Percentiles rank a stretch among this genome's conserved stretches.
Conservation (phyloP, 2,329 filamentous ascomycete genomes). For the Hirsutella thompsonii region DNA sequence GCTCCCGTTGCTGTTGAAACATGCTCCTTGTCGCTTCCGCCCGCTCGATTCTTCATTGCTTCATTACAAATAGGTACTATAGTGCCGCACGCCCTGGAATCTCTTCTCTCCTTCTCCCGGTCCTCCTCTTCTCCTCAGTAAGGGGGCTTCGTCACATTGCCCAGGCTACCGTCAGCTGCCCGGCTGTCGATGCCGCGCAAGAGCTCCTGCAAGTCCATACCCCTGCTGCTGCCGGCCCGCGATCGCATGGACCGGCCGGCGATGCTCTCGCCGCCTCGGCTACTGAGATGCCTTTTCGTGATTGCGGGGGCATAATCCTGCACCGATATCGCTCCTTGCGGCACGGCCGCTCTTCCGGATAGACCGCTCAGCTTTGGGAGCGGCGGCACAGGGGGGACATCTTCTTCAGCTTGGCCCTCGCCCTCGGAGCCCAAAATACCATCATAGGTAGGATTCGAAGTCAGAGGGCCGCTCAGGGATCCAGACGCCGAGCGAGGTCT, state of each 20-base stretch:
- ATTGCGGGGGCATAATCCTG: conserved; percentile 18
- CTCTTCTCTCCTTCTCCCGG: neutral
- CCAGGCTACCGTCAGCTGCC: conserved; percentile 29
- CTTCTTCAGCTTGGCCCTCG: conserved; percentile 18
- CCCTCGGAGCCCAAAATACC: conserved; percentile 14
- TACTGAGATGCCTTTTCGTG: conserved; percentile 26
- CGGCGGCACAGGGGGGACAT: conserved; percentile 43
- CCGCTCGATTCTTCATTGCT: neutral
- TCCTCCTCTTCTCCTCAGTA: conserved; percentile 21
- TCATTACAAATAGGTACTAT: neutral
- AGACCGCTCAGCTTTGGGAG: conserved; percentile 27
- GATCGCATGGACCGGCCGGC: conserved; percentile 20
- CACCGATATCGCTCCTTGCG: conserved; percentile 15
- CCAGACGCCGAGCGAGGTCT: conserved; percentile 17
- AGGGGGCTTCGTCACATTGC: conserved; percentile 34
- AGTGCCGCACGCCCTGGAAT: neutral
- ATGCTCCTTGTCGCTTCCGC: neutral
- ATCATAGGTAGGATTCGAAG: conserved; percentile 27
- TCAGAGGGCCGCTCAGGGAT: conserved; percentile 26
- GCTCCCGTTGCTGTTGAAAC: neutral
- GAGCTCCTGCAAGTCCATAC: conserved; percentile 34
- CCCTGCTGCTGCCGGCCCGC: conserved; percentile 18
- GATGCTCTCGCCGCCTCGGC: conserved; percentile 26
- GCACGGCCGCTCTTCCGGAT: conserved; percentile 15
- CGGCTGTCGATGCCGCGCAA: conserved; percentile 37